These are phyloP conservation scores for Macadamia tetraphylla DNA, from an alignment of 164 flowering plant species.

Conservation along the genomic window DNA sequence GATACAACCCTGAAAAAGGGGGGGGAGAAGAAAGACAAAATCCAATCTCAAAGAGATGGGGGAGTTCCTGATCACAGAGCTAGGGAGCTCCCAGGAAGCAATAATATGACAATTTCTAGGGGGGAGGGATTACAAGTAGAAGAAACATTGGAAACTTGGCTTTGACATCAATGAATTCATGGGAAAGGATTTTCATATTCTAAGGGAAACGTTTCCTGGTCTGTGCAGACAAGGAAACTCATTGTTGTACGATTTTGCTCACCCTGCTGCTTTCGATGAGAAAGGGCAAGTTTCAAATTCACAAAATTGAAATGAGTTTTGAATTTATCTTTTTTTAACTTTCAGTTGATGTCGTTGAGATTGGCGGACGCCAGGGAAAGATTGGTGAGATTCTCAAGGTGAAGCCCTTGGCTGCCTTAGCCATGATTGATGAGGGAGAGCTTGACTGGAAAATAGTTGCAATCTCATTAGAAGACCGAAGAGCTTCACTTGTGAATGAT, in stretches of 20 bases:
- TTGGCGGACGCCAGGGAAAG: slow-evolving; percentile 65
- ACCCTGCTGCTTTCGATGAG: not conserved
- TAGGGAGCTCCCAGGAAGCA: too few relatives aligned
- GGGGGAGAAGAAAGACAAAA: too few relatives aligned
- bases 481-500: slow-evolving; percentile 85
- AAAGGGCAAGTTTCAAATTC: not conserved
- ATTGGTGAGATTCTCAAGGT: slow-evolving; percentile 81
- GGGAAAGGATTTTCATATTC: too few relatives aligned
- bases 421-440: slow-evolving; percentile 99
- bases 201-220: too few relatives aligned
- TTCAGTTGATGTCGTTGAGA: slow-evolving; percentile 98
- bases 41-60: too few relatives aligned
- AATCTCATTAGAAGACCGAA: slow-evolving; percentile 93
- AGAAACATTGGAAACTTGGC: too few relatives aligned
- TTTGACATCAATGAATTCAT: too few relatives aligned
- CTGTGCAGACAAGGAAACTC: too few relatives aligned
- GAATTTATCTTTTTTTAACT: slow-evolving; percentile 2
- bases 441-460: slow-evolving; percentile 99
- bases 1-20: too few relatives aligned
- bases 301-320: not conserved
- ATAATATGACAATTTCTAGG: too few relatives aligned
- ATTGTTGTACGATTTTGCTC: not conserved
- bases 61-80: too few relatives aligned
- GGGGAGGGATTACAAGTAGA: too few relatives aligned
- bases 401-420: slow-evolving; percentile 88